These are phyloP conservation scores for Sphagnum contortum DNA, from an alignment of 225 moss, liverwort and hornwort species.

Conservation along the genomic window DNA sequence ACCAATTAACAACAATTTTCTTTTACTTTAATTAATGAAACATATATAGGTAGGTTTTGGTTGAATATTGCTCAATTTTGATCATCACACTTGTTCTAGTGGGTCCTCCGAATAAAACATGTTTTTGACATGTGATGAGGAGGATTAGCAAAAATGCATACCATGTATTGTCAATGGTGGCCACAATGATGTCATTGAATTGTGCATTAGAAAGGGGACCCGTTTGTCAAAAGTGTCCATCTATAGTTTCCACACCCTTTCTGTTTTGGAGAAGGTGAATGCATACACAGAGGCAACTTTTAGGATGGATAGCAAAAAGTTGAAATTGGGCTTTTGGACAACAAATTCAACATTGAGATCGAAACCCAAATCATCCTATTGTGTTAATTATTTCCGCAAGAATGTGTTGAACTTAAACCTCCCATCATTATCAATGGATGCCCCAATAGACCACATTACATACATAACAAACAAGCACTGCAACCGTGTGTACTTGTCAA, in stretches of 20 bases:
- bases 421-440: constrained; percentile 43
- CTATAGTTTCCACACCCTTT: constrained; percentile 52
- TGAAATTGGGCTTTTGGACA: constrained; percentile 38
- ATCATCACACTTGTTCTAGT: constrained; percentile 44
- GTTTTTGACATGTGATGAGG: constrained; percentile 54
- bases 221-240: constrained; percentile 46
- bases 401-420: constrained; percentile 34
- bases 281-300: constrained; percentile 33
- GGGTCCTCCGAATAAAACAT: constrained; percentile 52
- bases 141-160: constrained; percentile 42
- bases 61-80: too few relatives aligned
- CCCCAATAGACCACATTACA: constrained; percentile 55
- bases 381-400: constrained; percentile 24
- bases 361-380: constrained; percentile 47
- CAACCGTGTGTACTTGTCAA: constrained; percentile 45
- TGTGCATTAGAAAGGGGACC: constrained; percentile 40
- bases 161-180: constrained; percentile 55
- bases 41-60: too few relatives aligned
- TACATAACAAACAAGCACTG: constrained; percentile 54
- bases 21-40: too few relatives aligned
- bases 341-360: constrained; percentile 43
- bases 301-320: constrained; percentile 27
- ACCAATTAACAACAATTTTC: too few relatives aligned
- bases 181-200: constrained; percentile 51
- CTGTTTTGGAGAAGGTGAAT: constrained; percentile 36